Evolutionary conservation across 257 asterid genomes (phyloP).

Genomic region (Ligustrum vulgare): DNA sequence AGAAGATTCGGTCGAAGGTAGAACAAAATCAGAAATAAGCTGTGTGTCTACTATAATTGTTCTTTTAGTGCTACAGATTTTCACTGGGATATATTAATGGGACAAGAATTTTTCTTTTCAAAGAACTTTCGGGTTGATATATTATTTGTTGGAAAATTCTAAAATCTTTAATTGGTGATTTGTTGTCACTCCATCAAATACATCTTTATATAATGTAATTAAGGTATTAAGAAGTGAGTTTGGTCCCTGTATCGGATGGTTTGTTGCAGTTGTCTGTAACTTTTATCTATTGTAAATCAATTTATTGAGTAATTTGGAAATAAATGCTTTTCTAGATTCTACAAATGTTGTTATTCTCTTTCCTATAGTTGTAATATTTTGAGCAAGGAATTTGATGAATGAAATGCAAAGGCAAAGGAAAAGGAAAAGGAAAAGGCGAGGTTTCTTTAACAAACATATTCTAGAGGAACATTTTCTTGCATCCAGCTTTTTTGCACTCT

Average conservation of each 20-base stretch:
- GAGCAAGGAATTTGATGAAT: no score
- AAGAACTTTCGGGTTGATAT: slow-evolving; percentile 34
- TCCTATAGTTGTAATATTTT: no score
- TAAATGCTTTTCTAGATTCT: no score
- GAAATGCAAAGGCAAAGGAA: no score
- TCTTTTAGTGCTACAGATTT: slow-evolving; percentile 32
- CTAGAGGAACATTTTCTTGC: no score
- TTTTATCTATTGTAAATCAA: not conserved
- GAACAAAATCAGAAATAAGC: slow-evolving; percentile 74
- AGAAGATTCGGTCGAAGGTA: slow-evolving; percentile 84
- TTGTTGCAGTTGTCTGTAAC: slow-evolving; percentile 23
- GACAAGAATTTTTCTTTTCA: slow-evolving; percentile 22
- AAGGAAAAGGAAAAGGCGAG: no score
- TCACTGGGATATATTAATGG: slow-evolving; percentile 30
- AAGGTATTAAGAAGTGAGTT: slow-evolving; percentile 23
- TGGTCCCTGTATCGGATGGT: slow-evolving; percentile 26
- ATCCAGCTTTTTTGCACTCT: no score
- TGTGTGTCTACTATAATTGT: not conserved
- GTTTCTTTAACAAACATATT: no score
- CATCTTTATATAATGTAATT: slow-evolving; percentile 27
- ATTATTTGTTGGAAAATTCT: slow-evolving; percentile 23
- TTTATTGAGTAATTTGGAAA: no score
- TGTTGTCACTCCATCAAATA: not conserved
- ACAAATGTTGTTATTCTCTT: no score
- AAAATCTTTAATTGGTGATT: slow-evolving; percentile 6